A percentile compares a stretch with the other conserved stretches of the same genome.
These are phyloP conservation scores for Scedosporium minutisporum DNA, from an alignment of 2,329 filamentous ascomycete genomes.

Conservation along the genomic window DNA sequence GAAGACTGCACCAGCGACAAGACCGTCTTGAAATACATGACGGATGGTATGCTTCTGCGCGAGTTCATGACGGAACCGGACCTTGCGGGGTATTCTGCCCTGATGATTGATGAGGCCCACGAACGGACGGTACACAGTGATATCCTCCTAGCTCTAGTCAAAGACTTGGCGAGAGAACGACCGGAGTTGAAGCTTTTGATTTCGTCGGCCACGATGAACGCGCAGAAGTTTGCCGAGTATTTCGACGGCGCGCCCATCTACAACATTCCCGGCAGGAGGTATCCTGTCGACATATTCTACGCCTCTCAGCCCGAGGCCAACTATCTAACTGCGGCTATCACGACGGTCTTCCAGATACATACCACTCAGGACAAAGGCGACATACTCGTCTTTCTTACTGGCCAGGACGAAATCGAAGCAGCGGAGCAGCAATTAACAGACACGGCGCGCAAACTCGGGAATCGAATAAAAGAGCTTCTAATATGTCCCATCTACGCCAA, in stretches of 20 bases:
- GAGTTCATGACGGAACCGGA: conserved; percentile 87
- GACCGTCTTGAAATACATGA: conserved; percentile 92
- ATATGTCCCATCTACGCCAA: conserved; percentile 94
- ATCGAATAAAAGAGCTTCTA: conserved; percentile 74
- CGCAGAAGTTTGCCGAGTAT: conserved; percentile 81
- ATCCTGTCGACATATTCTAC: conserved; percentile 86
- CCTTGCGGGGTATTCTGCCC: conserved; percentile 67
- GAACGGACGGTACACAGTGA: conserved; percentile 88
- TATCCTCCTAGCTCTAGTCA: conserved; percentile 77
- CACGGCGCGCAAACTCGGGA: conserved; percentile 77
- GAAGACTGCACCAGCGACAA: conserved; percentile 88
- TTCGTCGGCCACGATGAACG: conserved; percentile 89
- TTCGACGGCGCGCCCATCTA: conserved; percentile 92
- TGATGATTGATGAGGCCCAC: conserved; percentile 98
- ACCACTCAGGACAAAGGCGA: conserved; percentile 77
- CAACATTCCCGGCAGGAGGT: conserved; percentile 82
- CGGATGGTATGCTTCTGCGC: conserved; percentile 86
- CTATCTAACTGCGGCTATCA: conserved; percentile 83
- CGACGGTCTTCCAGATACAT: conserved; percentile 92
- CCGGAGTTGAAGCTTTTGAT: conserved; percentile 86
- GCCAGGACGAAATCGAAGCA: conserved; percentile 91
- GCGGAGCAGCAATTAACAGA: conserved; percentile 77
- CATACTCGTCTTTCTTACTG: conserved; percentile 88
- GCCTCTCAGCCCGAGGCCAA: conserved; percentile 87
- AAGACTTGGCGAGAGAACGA: conserved; percentile 74